A percentile compares a stretch with the other conserved stretches of the same genome.
Conservation (phyloP, 345 rosid species). For the Eucalyptus tenuipes region DNA sequence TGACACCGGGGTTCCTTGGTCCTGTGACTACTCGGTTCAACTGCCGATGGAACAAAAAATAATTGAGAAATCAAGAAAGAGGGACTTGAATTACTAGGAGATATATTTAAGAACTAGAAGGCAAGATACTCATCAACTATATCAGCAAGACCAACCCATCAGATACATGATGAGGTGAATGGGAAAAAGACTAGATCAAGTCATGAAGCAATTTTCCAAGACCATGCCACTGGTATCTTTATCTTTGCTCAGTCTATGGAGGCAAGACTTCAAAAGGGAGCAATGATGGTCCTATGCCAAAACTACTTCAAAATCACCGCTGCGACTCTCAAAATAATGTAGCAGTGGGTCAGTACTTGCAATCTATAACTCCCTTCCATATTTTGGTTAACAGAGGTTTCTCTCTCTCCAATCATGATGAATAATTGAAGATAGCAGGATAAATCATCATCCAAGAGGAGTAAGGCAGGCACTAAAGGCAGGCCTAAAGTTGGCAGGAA, state of each 20-base stretch:
- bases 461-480: background rate
- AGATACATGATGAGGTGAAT: background rate
- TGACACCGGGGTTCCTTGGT: slow-evolving; percentile 86
- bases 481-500: background rate
- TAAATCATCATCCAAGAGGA: background rate
- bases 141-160: background rate
- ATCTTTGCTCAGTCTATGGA: background rate
- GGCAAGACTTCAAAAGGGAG: background rate
- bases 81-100: background rate
- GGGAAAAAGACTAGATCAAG: background rate
- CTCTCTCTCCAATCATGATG: background rate
- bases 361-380: background rate
- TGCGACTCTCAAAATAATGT: background rate
- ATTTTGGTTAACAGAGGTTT: background rate
- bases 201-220: background rate
- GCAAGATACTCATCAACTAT: background rate
- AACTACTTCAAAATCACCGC: background rate
- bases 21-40: slow-evolving; percentile 90
- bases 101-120: background rate
- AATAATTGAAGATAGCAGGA: background rate
- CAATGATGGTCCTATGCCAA: background rate
- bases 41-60: slow-evolving; percentile 20
- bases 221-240: background rate
- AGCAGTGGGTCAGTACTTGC: background rate
- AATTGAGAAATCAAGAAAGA: background rate